Percentiles rank a stretch among this genome's conserved stretches.
phyloP scores from a whole-genome alignment of 192 early-diverging fungal genomes.

The Phycomyces blakesleeanus region DNA sequence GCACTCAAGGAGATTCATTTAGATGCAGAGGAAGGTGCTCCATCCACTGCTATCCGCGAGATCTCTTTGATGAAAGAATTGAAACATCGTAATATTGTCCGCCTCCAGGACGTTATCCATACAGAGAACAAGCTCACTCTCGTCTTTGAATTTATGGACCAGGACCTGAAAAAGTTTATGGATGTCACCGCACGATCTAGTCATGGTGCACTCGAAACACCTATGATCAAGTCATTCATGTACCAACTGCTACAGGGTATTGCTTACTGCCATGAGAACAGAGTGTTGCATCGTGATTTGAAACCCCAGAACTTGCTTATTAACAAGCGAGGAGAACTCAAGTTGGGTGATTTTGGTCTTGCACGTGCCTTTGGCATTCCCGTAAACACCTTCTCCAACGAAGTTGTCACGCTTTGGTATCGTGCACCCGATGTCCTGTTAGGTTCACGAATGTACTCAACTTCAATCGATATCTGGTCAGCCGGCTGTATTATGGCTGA shows the following conservation, averaged over 20 bases:
- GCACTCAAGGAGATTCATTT: slow-evolving; percentile 95
- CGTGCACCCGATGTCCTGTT: slow-evolving; percentile 93
- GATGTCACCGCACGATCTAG: slow-evolving; percentile 63
- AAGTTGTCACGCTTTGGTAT: slow-evolving; percentile 99
- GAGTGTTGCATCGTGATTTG: slow-evolving; percentile 78
- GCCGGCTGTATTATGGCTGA: slow-evolving; percentile 98
- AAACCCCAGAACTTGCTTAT: slow-evolving; percentile 86
- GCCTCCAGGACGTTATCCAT: slow-evolving; percentile 80
- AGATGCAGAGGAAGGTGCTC: slow-evolving; percentile 89
- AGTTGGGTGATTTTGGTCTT: slow-evolving; percentile 85
- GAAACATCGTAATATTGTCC: slow-evolving; percentile 87
- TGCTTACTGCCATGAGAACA: slow-evolving; percentile 80
- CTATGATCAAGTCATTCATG: slow-evolving; percentile 75
- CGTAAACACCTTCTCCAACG: slow-evolving; percentile 94
- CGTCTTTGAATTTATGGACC: slow-evolving; percentile 86
- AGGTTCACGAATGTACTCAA: slow-evolving; percentile 90
- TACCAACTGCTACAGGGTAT: slow-evolving; percentile 78
- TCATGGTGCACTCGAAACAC: slow-evolving; percentile 59
- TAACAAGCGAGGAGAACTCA: slow-evolving; percentile 70
- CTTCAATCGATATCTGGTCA: slow-evolving; percentile 97
- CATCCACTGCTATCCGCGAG: slow-evolving; percentile 97
- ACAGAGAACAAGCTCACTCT: slow-evolving; percentile 81
- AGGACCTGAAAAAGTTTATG: slow-evolving; percentile 86
- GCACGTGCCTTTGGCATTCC: slow-evolving; percentile 84
- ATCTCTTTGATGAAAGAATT: slow-evolving; percentile 98